Evolutionary conservation across 345 rosid species (phyloP).

Genomic region (Cardiospermum halicacabum): DNA sequence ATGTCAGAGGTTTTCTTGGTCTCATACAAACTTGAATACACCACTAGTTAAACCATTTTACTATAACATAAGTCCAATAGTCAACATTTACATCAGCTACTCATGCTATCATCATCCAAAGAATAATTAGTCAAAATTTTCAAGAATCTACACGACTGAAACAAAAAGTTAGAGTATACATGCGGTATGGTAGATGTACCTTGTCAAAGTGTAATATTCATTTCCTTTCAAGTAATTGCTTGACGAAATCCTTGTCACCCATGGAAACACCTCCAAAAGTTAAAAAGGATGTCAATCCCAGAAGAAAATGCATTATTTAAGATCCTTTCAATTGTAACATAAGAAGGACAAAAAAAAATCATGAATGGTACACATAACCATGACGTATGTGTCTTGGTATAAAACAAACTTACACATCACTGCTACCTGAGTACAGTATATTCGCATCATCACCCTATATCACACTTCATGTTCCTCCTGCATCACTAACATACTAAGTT

Average conservation of each 20-base stretch:
- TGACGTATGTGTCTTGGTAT: no score
- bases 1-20: constrained; percentile 92
- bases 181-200: constrained; percentile 32
- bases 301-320: constrained; percentile 56
- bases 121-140: neutral
- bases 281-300: constrained; percentile 69
- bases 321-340: constrained; percentile 56
- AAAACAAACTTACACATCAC: no score
- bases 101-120: neutral
- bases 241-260: constrained; percentile 95
- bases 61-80: constrained; percentile 8
- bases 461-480: no score
- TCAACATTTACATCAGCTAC: constrained; percentile 12
- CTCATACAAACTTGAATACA: constrained; percentile 75
- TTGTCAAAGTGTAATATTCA: constrained; percentile 70
- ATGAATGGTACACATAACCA: no score
- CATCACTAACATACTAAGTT: no score
- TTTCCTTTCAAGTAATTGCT: constrained; percentile 69
- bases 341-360: no score
- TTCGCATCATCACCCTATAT: no score
- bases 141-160: neutral
- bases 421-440: no score
- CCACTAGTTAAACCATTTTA: constrained; percentile 9
- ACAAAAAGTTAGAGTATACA: neutral
- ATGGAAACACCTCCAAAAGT: constrained; percentile 99